phyloP scores from a whole-genome alignment of 2,329 filamentous ascomycete genomes.

The Fusarium nematophilum region DNA sequence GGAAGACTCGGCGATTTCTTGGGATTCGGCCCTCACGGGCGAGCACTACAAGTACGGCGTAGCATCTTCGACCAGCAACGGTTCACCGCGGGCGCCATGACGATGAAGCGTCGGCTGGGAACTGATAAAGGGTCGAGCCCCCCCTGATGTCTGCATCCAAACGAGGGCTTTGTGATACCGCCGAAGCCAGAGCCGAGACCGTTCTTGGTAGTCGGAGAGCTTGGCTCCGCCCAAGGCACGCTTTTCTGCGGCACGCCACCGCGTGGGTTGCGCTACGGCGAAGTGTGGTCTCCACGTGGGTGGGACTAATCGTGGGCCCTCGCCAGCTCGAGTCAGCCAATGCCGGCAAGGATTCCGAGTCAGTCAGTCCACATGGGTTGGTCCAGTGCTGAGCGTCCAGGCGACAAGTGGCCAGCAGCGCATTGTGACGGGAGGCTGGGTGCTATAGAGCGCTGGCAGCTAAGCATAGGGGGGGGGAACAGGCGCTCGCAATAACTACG shows the following conservation, averaged over 20 bases:
- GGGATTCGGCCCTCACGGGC: no score
- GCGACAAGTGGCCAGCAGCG: no score
- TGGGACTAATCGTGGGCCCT: not conserved
- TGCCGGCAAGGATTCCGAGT: not conserved
- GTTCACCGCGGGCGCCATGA: no score
- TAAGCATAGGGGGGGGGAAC: no score
- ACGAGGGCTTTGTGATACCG: not conserved
- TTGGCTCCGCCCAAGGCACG: not conserved
- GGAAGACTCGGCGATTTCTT: no score
- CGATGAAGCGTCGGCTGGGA: no score
- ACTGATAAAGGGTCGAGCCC: no score
- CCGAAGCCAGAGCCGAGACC: slow-evolving; percentile 3
- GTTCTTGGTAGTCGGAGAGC: not conserved
- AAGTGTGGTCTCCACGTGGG: slow-evolving; percentile 1
- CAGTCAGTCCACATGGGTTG: slow-evolving; percentile 4
- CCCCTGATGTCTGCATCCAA: not conserved
- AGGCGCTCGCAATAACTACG: no score
- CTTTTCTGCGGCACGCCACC: not conserved
- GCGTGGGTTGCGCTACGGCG: not conserved
- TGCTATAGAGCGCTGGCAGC: no score
- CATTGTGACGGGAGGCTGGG: no score
- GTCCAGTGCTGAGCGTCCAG: not conserved
- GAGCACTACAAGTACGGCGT: no score
- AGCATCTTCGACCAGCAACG: no score
- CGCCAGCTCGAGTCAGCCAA: not conserved